Evolutionary conservation across 179 eudicot genomes (phyloP).

Genomic region (Vitellaria paradoxa): DNA sequence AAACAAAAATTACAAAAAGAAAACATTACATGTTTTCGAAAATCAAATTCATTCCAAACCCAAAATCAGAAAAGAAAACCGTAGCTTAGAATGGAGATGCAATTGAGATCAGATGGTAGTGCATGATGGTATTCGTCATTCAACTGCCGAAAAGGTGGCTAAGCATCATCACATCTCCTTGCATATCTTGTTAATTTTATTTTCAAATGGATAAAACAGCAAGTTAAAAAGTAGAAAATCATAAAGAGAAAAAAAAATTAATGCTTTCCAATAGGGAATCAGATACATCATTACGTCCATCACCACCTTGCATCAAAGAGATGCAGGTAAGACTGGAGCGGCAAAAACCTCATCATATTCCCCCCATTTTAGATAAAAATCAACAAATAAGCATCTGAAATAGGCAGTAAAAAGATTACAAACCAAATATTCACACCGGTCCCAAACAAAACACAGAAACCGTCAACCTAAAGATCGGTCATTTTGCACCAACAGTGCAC

Average conservation of each 20-base stretch:
- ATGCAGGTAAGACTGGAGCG: slow-evolving; percentile 34
- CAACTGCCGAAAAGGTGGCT: slow-evolving; percentile 39
- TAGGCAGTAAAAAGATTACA: not conserved
- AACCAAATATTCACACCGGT: no score
- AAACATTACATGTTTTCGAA: not conserved
- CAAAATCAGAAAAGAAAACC: not conserved
- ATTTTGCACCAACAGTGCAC: no score
- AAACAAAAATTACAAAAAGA: not conserved
- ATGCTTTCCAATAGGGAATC: slow-evolving; percentile 9
- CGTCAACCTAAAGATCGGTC: no score
- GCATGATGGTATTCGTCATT: slow-evolving; percentile 53
- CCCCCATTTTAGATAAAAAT: no score
- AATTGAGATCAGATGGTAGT: slow-evolving; percentile 66
- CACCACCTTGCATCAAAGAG: slow-evolving; percentile 20
- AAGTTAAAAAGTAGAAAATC: not conserved
- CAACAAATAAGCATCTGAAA: not conserved
- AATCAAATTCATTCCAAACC: not conserved
- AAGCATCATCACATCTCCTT: slow-evolving; percentile 32
- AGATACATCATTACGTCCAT: slow-evolving; percentile 20
- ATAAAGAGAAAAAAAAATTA: not conserved
- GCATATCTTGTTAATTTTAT: not conserved
- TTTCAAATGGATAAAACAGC: slow-evolving; percentile 3
- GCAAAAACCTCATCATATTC: slow-evolving; percentile 28
- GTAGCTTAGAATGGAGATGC: not conserved
- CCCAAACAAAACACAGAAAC: no score